These are phyloP conservation scores for Russula dissimulans DNA, from an alignment of 768 basidiomycete species.

Conservation along the genomic window DNA sequence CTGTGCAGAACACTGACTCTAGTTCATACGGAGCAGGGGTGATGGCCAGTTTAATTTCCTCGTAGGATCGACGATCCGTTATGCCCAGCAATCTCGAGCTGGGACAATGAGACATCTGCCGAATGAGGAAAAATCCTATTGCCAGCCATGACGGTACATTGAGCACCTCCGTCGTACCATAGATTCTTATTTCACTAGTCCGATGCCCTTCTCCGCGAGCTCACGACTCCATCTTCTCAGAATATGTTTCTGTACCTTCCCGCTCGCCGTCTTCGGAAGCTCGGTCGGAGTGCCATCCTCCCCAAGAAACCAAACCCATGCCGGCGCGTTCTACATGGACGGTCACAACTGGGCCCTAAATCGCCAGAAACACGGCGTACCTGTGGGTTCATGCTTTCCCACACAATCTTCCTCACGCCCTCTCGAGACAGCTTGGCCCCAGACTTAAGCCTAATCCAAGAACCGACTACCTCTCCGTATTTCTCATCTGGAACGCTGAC, in stretches of 20 bases:
- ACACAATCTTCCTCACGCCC: conserved; percentile 46
- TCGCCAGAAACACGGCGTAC: conserved; percentile 29
- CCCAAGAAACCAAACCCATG: conserved; percentile 77
- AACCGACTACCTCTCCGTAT: conserved; percentile 76
- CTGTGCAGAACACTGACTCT: no score
- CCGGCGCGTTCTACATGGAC: conserved; percentile 53
- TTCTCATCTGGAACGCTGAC: conserved; percentile 58
- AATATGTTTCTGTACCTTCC: conserved; percentile 79
- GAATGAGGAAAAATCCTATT: no score
- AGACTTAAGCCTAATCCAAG: conserved; percentile 50
- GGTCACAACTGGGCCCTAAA: neutral
- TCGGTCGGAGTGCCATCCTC: conserved; percentile 51
- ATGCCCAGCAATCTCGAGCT: no score
- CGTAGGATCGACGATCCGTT: no score
- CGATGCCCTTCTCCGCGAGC: conserved; percentile 38
- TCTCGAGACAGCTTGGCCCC: conserved; percentile 33
- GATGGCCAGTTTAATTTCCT: no score
- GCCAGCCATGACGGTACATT: no score
- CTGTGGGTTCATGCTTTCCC: conserved; percentile 68
- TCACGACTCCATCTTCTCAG: conserved; percentile 60
- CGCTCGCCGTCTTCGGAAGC: conserved; percentile 79
- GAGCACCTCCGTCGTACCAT: neutral
- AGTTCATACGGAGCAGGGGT: no score
- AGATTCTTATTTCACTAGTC: conserved; percentile 20
- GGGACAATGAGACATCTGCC: no score